These are phyloP conservation scores for Phalaenopsis equestris DNA, from an alignment of 106 monocot genomes.

Conservation along the genomic window DNA sequence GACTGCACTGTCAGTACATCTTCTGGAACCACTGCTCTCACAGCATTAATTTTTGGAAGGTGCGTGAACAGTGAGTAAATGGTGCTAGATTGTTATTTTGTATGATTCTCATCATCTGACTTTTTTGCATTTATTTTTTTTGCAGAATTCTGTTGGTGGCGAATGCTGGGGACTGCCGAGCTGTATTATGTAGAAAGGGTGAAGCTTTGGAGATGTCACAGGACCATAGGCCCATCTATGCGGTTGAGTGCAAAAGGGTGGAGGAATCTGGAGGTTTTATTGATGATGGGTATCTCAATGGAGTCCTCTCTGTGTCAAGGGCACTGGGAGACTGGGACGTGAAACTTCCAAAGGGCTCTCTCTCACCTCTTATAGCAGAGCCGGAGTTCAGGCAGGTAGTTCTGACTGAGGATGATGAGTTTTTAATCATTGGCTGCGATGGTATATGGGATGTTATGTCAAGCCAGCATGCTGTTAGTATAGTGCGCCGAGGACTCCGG, in stretches of 20 bases:
- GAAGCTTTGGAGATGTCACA: conserved; percentile 49
- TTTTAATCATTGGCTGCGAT: conserved; percentile 63
- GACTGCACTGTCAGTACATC: conserved; percentile 47
- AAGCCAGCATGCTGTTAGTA: conserved; percentile 42
- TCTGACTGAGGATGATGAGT: conserved; percentile 57
- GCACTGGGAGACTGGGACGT: conserved; percentile 70
- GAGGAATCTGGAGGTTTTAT: conserved; percentile 39
- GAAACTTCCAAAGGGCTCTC: conserved; percentile 29
- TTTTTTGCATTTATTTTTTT: background rate
- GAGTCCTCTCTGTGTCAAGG: conserved; percentile 46
- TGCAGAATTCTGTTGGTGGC: conserved; percentile 49
- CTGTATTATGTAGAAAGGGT: conserved; percentile 50
- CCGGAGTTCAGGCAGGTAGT: conserved; percentile 36
- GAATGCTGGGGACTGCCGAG: conserved; percentile 68
- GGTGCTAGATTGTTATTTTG: background rate
- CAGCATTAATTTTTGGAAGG: conserved; percentile 68
- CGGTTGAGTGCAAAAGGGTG: conserved; percentile 32
- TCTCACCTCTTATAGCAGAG: conserved; percentile 49
- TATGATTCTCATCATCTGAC: background rate
- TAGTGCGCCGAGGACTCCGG: conserved; percentile 36
- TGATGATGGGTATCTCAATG: conserved; percentile 61
- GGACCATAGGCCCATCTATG: conserved; percentile 42
- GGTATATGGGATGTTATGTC: conserved; percentile 81
- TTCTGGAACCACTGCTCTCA: conserved; percentile 71
- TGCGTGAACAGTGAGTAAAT: background rate